These are phyloP conservation scores for Alternaria gaisen DNA, from an alignment of 2,329 filamentous ascomycete genomes.

Conservation along the genomic window DNA sequence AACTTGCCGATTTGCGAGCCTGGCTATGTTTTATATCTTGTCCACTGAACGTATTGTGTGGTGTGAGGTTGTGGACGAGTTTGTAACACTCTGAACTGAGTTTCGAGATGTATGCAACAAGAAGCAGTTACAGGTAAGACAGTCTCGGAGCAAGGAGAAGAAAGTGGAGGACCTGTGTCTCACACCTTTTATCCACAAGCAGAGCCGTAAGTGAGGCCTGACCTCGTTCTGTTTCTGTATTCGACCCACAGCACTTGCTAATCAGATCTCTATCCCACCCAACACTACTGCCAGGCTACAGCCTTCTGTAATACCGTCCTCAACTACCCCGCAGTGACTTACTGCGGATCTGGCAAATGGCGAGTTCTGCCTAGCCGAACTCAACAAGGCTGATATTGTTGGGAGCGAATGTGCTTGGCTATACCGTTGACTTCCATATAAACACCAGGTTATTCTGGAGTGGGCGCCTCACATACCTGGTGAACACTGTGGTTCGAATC, in stretches of 20 bases:
- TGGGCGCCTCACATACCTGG: constrained; percentile 16
- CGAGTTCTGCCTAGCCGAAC: constrained; percentile 5
- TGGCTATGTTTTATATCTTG: constrained; percentile 1
- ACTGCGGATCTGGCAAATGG: constrained; percentile 9
- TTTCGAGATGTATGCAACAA: neutral
- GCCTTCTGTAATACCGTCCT: constrained; percentile 2
- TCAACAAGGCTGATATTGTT: constrained; percentile 18
- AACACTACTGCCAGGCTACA: constrained; percentile 15
- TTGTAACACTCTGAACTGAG: neutral
- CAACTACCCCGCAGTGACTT: constrained; percentile 18
- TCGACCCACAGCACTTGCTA: neutral
- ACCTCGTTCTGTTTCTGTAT: neutral
- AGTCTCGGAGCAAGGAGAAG: constrained; percentile 1
- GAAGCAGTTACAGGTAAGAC: neutral
- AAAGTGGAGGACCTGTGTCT: constrained; percentile 3
- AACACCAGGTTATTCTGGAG: constrained; percentile 1
- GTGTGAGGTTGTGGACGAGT: neutral
- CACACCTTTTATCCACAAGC: constrained; percentile 23
- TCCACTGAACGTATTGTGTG: neutral
- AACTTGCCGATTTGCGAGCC: neutral
- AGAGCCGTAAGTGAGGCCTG: constrained; percentile 21
- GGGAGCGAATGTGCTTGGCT: neutral
- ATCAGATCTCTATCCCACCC: constrained; percentile 2
- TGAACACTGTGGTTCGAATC: constrained; percentile 15
- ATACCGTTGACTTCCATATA: constrained; percentile 5